These are phyloP conservation scores for Furcasterigmium sp. DNA, from an alignment of 2,329 filamentous ascomycete genomes.

Conservation along the genomic window DNA sequence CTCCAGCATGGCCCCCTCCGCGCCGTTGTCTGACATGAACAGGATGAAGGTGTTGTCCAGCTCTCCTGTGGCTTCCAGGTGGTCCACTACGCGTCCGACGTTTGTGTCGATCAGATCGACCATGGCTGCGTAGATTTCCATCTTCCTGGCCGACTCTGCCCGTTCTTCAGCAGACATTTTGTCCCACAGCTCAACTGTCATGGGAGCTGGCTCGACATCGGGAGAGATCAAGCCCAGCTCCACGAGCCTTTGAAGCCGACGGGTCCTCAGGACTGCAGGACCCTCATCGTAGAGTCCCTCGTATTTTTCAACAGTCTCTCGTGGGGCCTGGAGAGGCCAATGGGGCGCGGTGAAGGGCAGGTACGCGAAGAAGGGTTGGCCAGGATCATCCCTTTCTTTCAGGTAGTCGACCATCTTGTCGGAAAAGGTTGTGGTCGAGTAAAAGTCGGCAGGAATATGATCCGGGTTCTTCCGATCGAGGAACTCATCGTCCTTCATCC, in stretches of 20 bases:
- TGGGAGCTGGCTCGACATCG: conserved; percentile 14
- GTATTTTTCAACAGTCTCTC: conserved; percentile 40
- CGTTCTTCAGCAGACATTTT: conserved; percentile 8
- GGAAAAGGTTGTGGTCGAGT: conserved; percentile 36
- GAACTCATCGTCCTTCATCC: conserved; percentile 37
- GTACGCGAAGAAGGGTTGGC: conserved; percentile 40
- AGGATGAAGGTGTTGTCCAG: conserved; percentile 48
- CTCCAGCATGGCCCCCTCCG: conserved; percentile 17
- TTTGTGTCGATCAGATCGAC: conserved; percentile 49
- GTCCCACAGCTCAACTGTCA: conserved; percentile 6
- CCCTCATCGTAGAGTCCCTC: conserved; percentile 39
- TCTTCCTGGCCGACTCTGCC: conserved; percentile 19
- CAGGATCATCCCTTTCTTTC: conserved; percentile 28
- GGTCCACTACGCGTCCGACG: conserved; percentile 45
- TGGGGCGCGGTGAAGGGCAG: conserved; percentile 44
- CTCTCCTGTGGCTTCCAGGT: conserved; percentile 42
- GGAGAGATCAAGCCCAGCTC: conserved; percentile 31
- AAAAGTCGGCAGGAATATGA: conserved; percentile 36
- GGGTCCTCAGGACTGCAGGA: conserved; percentile 16
- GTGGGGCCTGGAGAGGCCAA: conserved; percentile 46
- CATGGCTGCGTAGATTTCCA: conserved; percentile 51
- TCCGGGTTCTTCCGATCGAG: conserved; percentile 21
- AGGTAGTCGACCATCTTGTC: conserved; percentile 36
- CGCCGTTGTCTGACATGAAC: conserved; percentile 48
- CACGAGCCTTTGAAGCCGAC: conserved; percentile 37